Evolutionary conservation across 176 grass and related monocot species (phyloP), one percentile per base, ranked within the genome.

Genomic region (Cenchrus fungigraminus): DNA sequence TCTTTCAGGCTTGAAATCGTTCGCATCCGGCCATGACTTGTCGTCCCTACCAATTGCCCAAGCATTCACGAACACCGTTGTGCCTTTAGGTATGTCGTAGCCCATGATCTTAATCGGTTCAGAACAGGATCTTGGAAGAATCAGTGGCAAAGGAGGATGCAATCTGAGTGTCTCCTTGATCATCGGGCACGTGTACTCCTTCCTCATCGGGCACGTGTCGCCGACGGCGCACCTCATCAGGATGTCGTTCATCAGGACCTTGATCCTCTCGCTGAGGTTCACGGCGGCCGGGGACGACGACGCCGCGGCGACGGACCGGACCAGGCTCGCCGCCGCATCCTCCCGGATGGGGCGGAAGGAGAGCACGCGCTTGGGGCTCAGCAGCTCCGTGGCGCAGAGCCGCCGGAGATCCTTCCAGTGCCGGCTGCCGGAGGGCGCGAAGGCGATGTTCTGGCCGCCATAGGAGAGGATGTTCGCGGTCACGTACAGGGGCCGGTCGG

Each of bases 281-380:
- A 58, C 73, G 9, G 2, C 59, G 57, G 20, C 57, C 57, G 57
- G 8, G 25, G 19, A 2, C 57, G 57, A 7, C 50, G 65, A 2
- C 3, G 85, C 57, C 58, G 79, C 85, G 14, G 82, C 78, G 13
- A 88, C 12, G 14, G 87, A 92, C 85, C 3, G 90, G 31, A 84
- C 81, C 2, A 91, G 49, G 22, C 54, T 77, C 0, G 42, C 80
- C 6, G 73, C 72, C 60, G 85, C 94, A 15, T 79, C 70, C 65
- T 91, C 91, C 12, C 88, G 72, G 13, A 93, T 54, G 17, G n/a
- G 16, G 10, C 80, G 59, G 79, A 89, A 95, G n/a, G 84, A 91
- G 2, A 60, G 79, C 12, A 91, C 86, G 52, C 86, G 59, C 46
- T 64, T 71, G 9, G 83, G 57, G 68, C 86, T 80, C 1, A 91